Evolutionary conservation across 495 filamentous ascomycete genomes (phyloP), one percentile per base, ranked within the genome.

Genomic region (Penicillium bovifimosum): DNA sequence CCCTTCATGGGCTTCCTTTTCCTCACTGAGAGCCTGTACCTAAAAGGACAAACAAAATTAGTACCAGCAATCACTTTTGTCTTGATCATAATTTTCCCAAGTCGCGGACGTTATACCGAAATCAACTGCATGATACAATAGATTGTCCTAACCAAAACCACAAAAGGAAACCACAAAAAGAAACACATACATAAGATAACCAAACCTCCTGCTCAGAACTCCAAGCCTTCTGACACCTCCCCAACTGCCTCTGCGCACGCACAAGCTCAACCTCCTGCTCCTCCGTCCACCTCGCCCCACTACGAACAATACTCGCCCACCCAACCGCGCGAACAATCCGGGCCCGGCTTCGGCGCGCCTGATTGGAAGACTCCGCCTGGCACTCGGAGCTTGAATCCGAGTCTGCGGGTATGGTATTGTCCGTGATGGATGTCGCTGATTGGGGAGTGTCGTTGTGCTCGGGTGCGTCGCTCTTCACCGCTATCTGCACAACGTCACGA

Each of bases 141-240:
- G 20, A 38, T 26, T 27, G 3, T n/a, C 13, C 41, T 2, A 28
- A 20, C 24, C 27, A 9, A 14, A 52, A 39, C n/a, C 45, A 51
- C 16, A 26, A 34, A 54, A 39, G 49, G n/a, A 53, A 27, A 45
- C 34, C 9, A 13, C 20, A 39, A 47, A 13, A 3, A 29, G 34
- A 33, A 41, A 31, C 33, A 65, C 69, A 53, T 65, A 74, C 71
- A 70, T 65, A 60, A 17, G 56, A 47, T 43, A 74, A 41, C 71
- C 71, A 74, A 2, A 74, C 14, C 38, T 74, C 71, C 47, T 74
- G 71, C 47, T 74, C 69, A 2, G 71, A 74, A 46, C 68, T 72
- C 71, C 71, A 74, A 5, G 71, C 69, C 44, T 67, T 74, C 45
- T 74, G 71, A 55, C 71, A 74, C 35, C 65, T 47, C 29, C 57